A percentile compares a stretch with the other conserved stretches of the same genome.
Evolutionary conservation across 805 yeast genomes (phyloP).

Genomic region (Candida maris): DNA sequence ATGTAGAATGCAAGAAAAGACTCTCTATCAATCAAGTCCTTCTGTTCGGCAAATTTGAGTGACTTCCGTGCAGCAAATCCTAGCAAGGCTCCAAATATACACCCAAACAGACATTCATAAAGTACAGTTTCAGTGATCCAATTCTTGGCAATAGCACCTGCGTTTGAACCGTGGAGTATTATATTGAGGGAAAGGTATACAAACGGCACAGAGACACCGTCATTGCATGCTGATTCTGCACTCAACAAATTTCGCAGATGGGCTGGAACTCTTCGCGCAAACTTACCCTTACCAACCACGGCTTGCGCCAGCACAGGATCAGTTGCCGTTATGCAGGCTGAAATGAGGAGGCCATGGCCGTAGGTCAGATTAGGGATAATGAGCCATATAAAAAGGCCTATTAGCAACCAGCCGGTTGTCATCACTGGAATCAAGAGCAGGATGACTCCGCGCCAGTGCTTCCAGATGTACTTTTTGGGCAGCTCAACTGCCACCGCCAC

Average conservation of each 20-base stretch:
- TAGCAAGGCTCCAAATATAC: conserved; percentile 47
- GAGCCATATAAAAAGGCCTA: conserved; percentile 59
- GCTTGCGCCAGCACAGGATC: conserved; percentile 76
- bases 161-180: conserved; percentile 46
- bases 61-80: conserved; percentile 51
- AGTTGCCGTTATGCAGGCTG: conserved; percentile 74
- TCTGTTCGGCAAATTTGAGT: conserved; percentile 50
- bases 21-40: conserved; percentile 56
- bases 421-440: conserved; percentile 62
- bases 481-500: conserved; percentile 71
- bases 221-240: conserved; percentile 76
- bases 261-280: conserved; percentile 64
- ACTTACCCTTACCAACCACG: conserved; percentile 68
- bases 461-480: conserved; percentile 61
- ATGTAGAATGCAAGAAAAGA: conserved; percentile 54
- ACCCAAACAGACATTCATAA: conserved; percentile 60
- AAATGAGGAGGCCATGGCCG: conserved; percentile 54
- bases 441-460: conserved; percentile 56
- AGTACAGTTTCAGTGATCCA: conserved; percentile 60
- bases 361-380: conserved; percentile 56
- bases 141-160: conserved; percentile 51
- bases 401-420: conserved; percentile 67
- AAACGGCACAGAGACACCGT: conserved; percentile 71
- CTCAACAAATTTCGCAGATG: conserved; percentile 57
- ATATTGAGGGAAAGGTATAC: conserved; percentile 56